Evolutionary conservation across 208 protist species (phyloP).

Genomic region (Herpetomonas tarakana): DNA sequence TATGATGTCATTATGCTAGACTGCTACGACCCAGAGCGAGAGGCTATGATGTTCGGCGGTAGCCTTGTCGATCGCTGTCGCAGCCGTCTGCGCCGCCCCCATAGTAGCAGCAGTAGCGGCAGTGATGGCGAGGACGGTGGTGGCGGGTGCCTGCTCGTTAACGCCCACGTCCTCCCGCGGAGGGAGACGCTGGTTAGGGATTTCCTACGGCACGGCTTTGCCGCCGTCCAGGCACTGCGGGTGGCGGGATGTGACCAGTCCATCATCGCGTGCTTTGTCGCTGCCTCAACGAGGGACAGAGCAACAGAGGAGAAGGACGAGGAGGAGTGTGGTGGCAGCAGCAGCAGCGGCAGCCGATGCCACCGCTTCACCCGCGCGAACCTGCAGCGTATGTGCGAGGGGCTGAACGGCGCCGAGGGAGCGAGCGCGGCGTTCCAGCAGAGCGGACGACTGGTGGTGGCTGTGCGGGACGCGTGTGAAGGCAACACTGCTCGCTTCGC

Average conservation of each 20-base stretch:
- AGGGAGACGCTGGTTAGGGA: slow-evolving; percentile 16
- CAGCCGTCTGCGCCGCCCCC: slow-evolving; percentile 30
- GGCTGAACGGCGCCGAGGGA: not conserved
- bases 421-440: too few relatives aligned
- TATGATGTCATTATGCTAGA: slow-evolving; percentile 81
- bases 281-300: not conserved
- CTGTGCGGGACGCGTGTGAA: too few relatives aligned
- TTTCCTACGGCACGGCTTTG: slow-evolving; percentile 51
- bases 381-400: not conserved
- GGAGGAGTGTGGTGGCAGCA: slow-evolving; percentile 4
- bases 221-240: slow-evolving; percentile 61
- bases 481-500: not conserved
- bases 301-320: not conserved
- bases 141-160: slow-evolving; percentile 63
- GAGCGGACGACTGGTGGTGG: too few relatives aligned
- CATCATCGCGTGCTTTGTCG: slow-evolving; percentile 47
- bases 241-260: slow-evolving; percentile 60
- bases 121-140: too few relatives aligned
- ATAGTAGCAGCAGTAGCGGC: too few relatives aligned
- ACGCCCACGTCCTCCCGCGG: slow-evolving; percentile 65
- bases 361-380: slow-evolving; percentile 10
- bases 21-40: slow-evolving; percentile 74
- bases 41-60: slow-evolving; percentile 70
- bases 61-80: slow-evolving; percentile 51
- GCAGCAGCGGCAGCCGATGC: too few relatives aligned